Base-by-base conservation (phyloP, 2,329 filamentous ascomycete genomes). In the Fusarium ramigenum region DNA sequence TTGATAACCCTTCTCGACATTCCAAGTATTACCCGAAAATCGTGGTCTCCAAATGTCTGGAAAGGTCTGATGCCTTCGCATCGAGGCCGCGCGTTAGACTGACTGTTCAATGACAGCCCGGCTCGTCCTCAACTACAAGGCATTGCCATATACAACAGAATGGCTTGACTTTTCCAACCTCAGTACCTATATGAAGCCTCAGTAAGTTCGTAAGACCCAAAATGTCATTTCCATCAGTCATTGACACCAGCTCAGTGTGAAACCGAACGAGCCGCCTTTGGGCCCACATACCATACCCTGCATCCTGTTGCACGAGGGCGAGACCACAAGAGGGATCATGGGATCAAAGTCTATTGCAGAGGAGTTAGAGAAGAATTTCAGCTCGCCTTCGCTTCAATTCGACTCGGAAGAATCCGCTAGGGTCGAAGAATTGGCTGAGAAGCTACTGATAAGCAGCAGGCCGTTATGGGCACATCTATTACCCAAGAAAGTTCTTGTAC, bases 1-100 rank as follows among this genome's bases (percentile, higher is more conserved):
- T 28, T 54, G 12, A 60, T 56, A 34, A 60, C 36, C 0, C 47
- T 60, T 6, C n/a, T 42, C 19, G 47, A 60, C 1, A 42, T 60
- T 9, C 58, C 47, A 12, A 60, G 34, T 14, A 12, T 42, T n/a
- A 39, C 57, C 10, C 36, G 19, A 7, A 56, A 56, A 9, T 60
- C 58, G 6, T 60, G 58, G 58, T 60, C 58, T 9, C 58, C 58
- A 28, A 56, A 60, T 36, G 47, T 54, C 12, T 60, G 47, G 58
- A 60, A 56, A 60, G 47, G 58, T 60, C 25, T 21, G 36, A 23
- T 9, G 7, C 7, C 9, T 3, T 14, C 28, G 9, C 9, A 10
- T 6, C 18, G 8, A 42, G 18, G 5, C 25, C 14, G 14, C 16
- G 10, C 9, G 8, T 25, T 14, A 28, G 15, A n/a, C 36, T 60